phyloP scores from a whole-genome alignment of 2,329 filamentous ascomycete species.

The Zymoseptoria passerinii region DNA sequence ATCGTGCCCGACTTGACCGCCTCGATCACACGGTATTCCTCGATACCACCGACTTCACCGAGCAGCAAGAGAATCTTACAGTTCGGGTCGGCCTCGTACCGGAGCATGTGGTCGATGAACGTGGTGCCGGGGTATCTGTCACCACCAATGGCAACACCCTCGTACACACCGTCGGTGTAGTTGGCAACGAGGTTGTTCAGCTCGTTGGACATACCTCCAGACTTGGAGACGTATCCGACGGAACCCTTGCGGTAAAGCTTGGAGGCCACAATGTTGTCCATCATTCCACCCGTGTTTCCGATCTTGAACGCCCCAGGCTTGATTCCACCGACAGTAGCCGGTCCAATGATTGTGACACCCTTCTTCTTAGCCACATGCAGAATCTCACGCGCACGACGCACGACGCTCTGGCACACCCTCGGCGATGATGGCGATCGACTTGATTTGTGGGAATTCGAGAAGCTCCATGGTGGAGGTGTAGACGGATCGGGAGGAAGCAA shows the following conservation, averaged over 20 bases:
- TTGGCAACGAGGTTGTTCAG: constrained; percentile 98
- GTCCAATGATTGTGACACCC: constrained; percentile 97
- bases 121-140: constrained; percentile 98
- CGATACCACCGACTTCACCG: constrained; percentile 97
- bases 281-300: constrained; percentile 99
- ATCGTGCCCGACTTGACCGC: constrained; percentile 90
- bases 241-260: constrained; percentile 99
- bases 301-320: constrained; percentile 99
- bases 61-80: constrained; percentile 96
- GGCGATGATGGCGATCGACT: constrained; percentile 98
- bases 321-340: constrained; percentile 96
- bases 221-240: constrained; percentile 99
- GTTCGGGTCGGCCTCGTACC: constrained; percentile 91
- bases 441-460: constrained; percentile 94
- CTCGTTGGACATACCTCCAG: constrained; percentile 99
- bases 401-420: constrained; percentile 99
- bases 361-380: constrained; percentile 95
- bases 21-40: constrained; percentile 99
- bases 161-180: constrained; percentile 94
- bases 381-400: constrained; percentile 95
- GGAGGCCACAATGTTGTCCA: constrained; percentile 99
- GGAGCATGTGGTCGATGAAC: constrained; percentile 96
- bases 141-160: constrained; percentile 98
- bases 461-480: constrained; percentile 98
- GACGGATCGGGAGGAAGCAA: constrained; percentile 96